Conservation (phyloP, 2,329 filamentous ascomycete genomes). For the Sporothrix brasiliensis region DNA sequence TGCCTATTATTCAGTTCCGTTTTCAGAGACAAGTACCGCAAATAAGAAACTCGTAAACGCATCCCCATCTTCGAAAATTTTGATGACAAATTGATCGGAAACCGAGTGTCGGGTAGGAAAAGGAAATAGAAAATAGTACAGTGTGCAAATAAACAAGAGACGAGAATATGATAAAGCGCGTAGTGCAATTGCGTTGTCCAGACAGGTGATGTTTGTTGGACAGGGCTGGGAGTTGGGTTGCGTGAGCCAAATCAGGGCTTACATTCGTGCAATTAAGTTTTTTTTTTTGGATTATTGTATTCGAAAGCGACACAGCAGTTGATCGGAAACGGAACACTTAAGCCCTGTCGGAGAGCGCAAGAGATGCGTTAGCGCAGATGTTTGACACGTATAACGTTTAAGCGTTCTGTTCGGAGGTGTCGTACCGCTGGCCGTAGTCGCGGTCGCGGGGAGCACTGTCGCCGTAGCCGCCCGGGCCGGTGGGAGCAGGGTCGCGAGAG, state of each 20-base stretch:
- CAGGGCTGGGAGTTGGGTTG: background rate
- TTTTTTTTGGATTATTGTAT: background rate
- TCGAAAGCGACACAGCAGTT: background rate
- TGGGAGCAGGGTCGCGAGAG: conserved; percentile 39
- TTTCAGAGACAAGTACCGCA: conserved; percentile 19
- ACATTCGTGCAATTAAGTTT: background rate
- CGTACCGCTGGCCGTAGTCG: conserved; percentile 49
- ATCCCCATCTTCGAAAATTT: conserved; percentile 24
- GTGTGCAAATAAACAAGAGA: conserved; percentile 21
- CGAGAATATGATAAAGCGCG: background rate
- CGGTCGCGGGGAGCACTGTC: conserved; percentile 50
- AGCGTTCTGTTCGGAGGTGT: background rate
- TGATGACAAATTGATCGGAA: conserved; percentile 25
- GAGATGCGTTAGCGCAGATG: conserved; percentile 21
- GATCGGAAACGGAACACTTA: background rate
- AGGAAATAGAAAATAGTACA: conserved; percentile 20
- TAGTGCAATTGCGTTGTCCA: conserved; percentile 5
- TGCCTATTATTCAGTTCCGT: conserved; percentile 18
- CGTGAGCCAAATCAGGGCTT: conserved; percentile 17
- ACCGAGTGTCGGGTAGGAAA: conserved; percentile 24
- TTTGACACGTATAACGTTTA: conserved; percentile 7
- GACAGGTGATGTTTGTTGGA: background rate
- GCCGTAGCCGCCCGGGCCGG: conserved; percentile 46
- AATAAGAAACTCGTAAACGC: conserved; percentile 31
- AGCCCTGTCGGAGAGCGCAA: conserved; percentile 11